Conservation (phyloP, 176 grass and related monocot genomes). For the barley (Hordeum vulgare) region DNA sequence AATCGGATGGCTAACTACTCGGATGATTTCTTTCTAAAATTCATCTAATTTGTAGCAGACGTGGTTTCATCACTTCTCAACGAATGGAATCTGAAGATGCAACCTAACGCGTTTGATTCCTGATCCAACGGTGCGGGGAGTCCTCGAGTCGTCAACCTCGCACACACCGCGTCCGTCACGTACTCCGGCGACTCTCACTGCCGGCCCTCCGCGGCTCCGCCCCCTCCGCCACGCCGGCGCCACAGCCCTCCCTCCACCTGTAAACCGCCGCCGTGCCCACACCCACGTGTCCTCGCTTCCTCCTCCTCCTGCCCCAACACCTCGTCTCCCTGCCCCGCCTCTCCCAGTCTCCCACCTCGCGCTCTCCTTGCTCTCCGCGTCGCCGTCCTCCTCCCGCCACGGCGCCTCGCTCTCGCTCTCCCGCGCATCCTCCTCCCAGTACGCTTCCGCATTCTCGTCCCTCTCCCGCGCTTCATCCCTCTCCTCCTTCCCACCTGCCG, state of each 20-base stretch:
- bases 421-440: constrained; percentile 3
- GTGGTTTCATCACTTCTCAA: not conserved
- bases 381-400: constrained; percentile 15
- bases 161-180: not conserved
- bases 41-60: too few relatives aligned
- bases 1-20: too few relatives aligned
- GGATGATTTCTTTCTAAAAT: too few relatives aligned
- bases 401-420: constrained; percentile 5
- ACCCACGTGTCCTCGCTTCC: not conserved
- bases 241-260: constrained; percentile 22
- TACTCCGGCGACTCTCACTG: not conserved
- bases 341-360: constrained; percentile 16
- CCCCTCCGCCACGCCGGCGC: not conserved
- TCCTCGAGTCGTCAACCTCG: not conserved
- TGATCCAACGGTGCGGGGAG: not conserved
- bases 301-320: constrained; percentile 21
- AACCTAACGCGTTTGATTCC: not conserved
- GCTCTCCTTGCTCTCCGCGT: not conserved
- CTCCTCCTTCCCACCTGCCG: not conserved
- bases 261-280: constrained; percentile 9
- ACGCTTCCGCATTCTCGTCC: constrained; percentile 17
- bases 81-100: not conserved
- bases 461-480: constrained; percentile 15
- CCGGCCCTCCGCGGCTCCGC: not conserved
- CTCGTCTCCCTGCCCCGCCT: not conserved